Percentiles rank a stretch among this genome's conserved stretches.
Conservation (phyloP, 805 yeast species). For the Allodekkera sacchari region DNA sequence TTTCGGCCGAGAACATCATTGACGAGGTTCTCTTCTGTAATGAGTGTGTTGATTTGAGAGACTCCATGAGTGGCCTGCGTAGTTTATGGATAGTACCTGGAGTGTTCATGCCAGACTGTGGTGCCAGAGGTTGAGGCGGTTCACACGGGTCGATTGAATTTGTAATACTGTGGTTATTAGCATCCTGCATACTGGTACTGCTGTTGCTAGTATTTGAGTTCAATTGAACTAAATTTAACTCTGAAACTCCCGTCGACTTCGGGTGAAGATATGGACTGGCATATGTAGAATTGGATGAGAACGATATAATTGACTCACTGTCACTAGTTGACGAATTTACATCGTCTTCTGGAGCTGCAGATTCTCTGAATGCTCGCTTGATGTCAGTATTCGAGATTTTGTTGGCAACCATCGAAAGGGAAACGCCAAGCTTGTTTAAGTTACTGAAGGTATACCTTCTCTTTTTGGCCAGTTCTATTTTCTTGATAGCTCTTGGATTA, state of each 20-base stretch:
- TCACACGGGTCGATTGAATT: too few relatives aligned
- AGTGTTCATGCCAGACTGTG: slow-evolving; percentile 4
- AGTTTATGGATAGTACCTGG: slow-evolving; percentile 10
- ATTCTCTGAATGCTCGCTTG: slow-evolving; percentile 15
- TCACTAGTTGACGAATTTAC: slow-evolving; percentile 17
- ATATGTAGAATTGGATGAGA: too few relatives aligned
- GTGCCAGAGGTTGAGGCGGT: too few relatives aligned
- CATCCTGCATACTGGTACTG: neutral
- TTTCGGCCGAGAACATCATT: slow-evolving; percentile 47
- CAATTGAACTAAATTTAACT: neutral
- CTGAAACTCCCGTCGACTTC: neutral
- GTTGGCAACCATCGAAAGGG: slow-evolving; percentile 68
- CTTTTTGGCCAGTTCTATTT: slow-evolving; percentile 24
- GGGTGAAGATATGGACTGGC: too few relatives aligned
- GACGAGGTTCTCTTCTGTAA: slow-evolving; percentile 11
- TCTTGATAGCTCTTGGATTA: slow-evolving; percentile 17
- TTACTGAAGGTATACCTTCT: slow-evolving; percentile 50
- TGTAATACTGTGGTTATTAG: neutral
- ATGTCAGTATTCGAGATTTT: slow-evolving; percentile 31
- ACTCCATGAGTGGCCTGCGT: slow-evolving; percentile 15
- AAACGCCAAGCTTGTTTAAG: slow-evolving; percentile 68
- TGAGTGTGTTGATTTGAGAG: slow-evolving; percentile 15
- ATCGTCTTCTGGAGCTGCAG: slow-evolving; percentile 20
- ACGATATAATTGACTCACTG: slow-evolving; percentile 16
- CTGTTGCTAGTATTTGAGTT: neutral